phyloP scores from a whole-genome alignment of 2,329 filamentous ascomycete genomes.

The Lithohypha guttulata region DNA sequence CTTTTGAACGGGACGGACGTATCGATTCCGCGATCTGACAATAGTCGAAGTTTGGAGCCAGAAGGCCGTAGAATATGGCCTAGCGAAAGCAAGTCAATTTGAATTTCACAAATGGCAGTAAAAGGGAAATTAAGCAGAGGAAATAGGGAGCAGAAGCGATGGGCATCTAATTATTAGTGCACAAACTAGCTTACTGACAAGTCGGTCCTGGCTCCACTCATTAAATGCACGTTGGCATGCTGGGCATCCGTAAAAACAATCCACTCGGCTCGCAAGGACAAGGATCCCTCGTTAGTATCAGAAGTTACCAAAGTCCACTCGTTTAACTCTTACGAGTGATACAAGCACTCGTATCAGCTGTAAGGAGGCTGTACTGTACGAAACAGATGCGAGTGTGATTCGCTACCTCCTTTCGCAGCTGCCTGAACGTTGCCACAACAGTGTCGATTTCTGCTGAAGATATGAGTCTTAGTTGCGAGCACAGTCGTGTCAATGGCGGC shows the following conservation, averaged over 20 bases:
- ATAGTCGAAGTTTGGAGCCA: slow-evolving; percentile 2
- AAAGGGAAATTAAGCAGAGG: slow-evolving; percentile 4
- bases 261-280: slow-evolving; percentile 2
- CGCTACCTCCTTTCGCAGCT: neutral
- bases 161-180: neutral
- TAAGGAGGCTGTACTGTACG: slow-evolving; percentile 2
- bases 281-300: neutral
- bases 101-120: slow-evolving; percentile 1
- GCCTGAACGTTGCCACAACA: neutral
- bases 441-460: neutral
- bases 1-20: neutral
- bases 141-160: slow-evolving; percentile 1
- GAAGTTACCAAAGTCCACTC: neutral
- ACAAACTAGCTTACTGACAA: slow-evolving; percentile 1
- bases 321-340: neutral
- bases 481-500: neutral
- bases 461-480: neutral
- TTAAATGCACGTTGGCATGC: neutral
- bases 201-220: neutral
- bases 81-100: slow-evolving; percentile 4
- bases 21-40: slow-evolving; percentile 1
- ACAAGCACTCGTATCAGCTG: neutral
- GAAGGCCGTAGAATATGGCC: slow-evolving; percentile 8
- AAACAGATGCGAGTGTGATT: neutral
- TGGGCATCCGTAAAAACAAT: neutral